Percentiles rank a stretch among this genome's conserved stretches.
Conservation (phyloP, 139 green algal genomes). For the Edaphochlamys debaryana region DNA sequence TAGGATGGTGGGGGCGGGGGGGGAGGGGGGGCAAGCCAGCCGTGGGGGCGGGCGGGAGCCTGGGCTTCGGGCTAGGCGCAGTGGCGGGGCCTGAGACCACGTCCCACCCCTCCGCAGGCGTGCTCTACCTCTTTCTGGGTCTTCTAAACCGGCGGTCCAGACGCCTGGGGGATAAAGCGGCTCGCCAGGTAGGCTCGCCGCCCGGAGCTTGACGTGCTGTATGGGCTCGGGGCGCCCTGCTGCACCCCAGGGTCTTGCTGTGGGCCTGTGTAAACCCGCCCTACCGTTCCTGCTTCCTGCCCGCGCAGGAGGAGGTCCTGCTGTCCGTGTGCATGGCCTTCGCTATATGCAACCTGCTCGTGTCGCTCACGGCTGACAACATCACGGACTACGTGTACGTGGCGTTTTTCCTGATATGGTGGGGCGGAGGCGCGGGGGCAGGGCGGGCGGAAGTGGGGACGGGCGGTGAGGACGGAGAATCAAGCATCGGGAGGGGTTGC, state of each 20-base stretch:
- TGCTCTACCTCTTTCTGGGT: slow-evolving; percentile 68
- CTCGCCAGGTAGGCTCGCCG: slow-evolving; percentile 56
- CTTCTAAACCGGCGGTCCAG: slow-evolving; percentile 69
- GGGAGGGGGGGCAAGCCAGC: too few relatives aligned
- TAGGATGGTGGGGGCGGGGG: too few relatives aligned
- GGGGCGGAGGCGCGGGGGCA: too few relatives aligned
- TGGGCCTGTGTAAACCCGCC: neutral
- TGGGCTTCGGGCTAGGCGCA: too few relatives aligned
- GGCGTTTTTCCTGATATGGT: slow-evolving; percentile 86
- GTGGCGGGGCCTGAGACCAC: too few relatives aligned
- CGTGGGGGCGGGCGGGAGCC: too few relatives aligned
- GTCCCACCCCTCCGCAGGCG: too few relatives aligned
- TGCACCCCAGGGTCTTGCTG: neutral
- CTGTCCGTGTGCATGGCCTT: slow-evolving; percentile 67
- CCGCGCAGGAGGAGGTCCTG: slow-evolving; percentile 78
- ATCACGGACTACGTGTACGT: slow-evolving; percentile 75
- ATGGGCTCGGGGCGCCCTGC: neutral
- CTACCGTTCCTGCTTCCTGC: neutral
- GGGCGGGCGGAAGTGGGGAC: too few relatives aligned
- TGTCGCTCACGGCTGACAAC: slow-evolving; percentile 58
- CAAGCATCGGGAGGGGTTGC: too few relatives aligned
- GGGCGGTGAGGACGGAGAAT: too few relatives aligned
- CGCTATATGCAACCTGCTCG: slow-evolving; percentile 74
- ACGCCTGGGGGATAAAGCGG: slow-evolving; percentile 55
- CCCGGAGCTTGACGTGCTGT: neutral